Evolutionary conservation across 2,329 filamentous ascomycete genomes (phyloP), one percentile per base, ranked within the genome.

Genomic region (Penicillium sp.): DNA sequence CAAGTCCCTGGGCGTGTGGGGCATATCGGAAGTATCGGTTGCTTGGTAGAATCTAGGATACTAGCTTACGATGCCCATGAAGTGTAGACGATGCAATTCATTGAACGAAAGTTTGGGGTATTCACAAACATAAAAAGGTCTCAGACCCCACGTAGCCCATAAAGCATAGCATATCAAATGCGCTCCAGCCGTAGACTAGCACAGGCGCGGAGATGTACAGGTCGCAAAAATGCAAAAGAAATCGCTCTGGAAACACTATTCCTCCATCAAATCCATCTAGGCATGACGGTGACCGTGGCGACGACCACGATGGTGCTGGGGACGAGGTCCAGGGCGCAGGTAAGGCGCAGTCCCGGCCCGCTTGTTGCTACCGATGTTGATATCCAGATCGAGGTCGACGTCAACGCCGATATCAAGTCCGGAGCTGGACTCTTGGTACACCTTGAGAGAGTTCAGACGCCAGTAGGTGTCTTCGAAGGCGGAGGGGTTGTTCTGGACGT

Each of bases 391-490:
- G 22, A 48, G 36, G 2, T 47, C 21, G 50, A 45, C 49, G n/a
- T 16, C 8, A 13, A 42, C 21, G n/a, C 29, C 46, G 24, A 46
- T 43, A 48, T 54, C 46, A 43, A 43, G 16, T 56, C 43, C 47
- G 46, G 31, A 22, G 39, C 42, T 51, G 5, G 0, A 21, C 21
- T 65, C 59, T 49, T 80, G 75, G 68, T 82, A 92, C 13, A 91
- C 83, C 74, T 84, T 86, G 67, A 92, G 77, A 34, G 82, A 86
- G 68, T 89, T 89, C 74, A 96, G 82, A 56, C 84, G 75, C 89
- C 91, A 96, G 77, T 88, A 95, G 1, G 89, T 83, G 22, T 92
- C 81, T 18, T 75, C 68, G 71, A 94, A 96, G 11, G 81, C 89
- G 8, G 73, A 67, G 0, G 91, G 89, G 72, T 92, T 89, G 62